Conservation (phyloP, 345 rosid species). For the Arabis hirsuta region DNA sequence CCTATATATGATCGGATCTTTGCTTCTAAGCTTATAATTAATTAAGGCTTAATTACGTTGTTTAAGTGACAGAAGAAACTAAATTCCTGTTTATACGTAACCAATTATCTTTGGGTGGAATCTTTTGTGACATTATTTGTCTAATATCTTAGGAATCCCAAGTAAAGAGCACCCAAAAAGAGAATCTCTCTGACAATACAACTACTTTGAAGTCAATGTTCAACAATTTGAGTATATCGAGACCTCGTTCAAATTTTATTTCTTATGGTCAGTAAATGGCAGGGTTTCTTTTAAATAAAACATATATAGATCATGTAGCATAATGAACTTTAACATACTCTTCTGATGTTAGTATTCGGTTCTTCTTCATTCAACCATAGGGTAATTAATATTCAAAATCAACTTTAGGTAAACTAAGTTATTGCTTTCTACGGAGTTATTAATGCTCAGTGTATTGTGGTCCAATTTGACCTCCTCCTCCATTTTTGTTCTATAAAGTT, state of each 20-base stretch:
- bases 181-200: slow-evolving; percentile 45
- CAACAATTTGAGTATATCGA: slow-evolving; percentile 35
- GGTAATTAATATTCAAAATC: background rate
- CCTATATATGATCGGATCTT: slow-evolving; percentile 41
- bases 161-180: slow-evolving; percentile 22
- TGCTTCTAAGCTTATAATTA: slow-evolving; percentile 25
- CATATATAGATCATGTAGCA: background rate
- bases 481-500: background rate
- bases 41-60: slow-evolving; percentile 23
- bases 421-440: background rate
- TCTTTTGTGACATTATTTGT: slow-evolving; percentile 33
- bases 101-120: slow-evolving; percentile 39
- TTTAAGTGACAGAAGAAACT: slow-evolving; percentile 6
- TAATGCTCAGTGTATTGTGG: no score
- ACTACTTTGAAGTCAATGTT: slow-evolving; percentile 37
- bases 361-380: background rate
- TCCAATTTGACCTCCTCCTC: background rate
- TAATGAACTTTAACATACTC: background rate
- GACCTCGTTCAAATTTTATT: slow-evolving; percentile 17
- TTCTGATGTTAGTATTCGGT: background rate
- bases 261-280: background rate
- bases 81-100: slow-evolving; percentile 28
- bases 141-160: slow-evolving; percentile 31
- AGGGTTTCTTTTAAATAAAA: background rate
- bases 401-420: background rate